Percentiles rank a stretch among this genome's conserved stretches.
phyloP scores from a whole-genome alignment of 2,329 filamentous ascomycete species.

The Aspergillus pseudotamarii region DNA sequence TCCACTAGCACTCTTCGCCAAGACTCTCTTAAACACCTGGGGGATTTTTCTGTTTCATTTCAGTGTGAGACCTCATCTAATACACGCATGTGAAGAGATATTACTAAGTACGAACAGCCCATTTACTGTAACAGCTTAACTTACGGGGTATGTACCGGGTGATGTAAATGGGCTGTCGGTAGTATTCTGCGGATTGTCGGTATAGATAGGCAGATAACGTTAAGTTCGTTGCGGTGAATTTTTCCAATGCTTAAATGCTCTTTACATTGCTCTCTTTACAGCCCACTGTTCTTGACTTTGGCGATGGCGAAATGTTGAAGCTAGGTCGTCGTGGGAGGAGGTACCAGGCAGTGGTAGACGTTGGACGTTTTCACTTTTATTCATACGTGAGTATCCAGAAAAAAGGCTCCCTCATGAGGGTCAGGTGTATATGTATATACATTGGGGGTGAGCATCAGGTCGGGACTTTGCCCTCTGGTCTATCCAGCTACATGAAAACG shows the following conservation, averaged over 20 bases:
- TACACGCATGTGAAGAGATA: no score
- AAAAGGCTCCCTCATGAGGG: not conserved
- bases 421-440: slow-evolving; percentile 1
- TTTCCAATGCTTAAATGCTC: no score
- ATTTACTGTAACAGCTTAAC: not conserved
- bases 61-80: no score
- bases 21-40: not conserved
- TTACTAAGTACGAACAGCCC: no score
- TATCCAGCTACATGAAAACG: slow-evolving; percentile 7
- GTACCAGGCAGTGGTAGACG: not conserved
- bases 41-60: no score
- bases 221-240: no score
- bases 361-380: not conserved
- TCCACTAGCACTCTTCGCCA: not conserved
- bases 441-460: not conserved
- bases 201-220: no score
- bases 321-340: not conserved
- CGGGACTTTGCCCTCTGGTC: not conserved
- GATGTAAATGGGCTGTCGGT: not conserved
- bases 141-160: not conserved
- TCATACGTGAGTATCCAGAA: not conserved
- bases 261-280: not conserved
- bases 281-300: not conserved
- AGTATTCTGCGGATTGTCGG: no score
- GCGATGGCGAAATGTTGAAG: not conserved